Percentiles rank a stretch among this genome's conserved stretches.
Evolutionary conservation across 805 yeast species (phyloP).

Genomic region (Candida orba): DNA sequence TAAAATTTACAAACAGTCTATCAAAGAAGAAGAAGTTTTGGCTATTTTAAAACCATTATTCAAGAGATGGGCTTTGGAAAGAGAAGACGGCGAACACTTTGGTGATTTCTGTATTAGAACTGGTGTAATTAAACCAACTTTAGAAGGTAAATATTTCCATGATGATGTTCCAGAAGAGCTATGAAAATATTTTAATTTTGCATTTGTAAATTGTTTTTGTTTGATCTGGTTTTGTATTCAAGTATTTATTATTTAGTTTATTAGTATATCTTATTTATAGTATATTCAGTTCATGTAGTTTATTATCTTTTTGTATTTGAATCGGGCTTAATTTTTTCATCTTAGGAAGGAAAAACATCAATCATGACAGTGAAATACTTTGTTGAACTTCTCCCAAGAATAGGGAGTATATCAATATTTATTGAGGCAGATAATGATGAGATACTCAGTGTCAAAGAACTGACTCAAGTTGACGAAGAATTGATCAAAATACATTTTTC

Average conservation of each 20-base stretch:
- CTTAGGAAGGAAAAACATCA: not conserved
- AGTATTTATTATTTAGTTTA: not conserved
- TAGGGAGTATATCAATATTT: constrained; percentile 10
- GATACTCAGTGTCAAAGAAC: not conserved
- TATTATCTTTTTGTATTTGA: not conserved
- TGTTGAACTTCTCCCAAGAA: constrained; percentile 14
- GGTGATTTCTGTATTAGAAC: constrained; percentile 88
- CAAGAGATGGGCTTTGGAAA: constrained; percentile 90
- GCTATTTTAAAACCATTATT: constrained; percentile 74
- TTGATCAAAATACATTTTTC: not conserved
- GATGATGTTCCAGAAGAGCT: constrained; percentile 71
- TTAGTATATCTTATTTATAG: constrained; percentile 1
- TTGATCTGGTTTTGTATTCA: not conserved
- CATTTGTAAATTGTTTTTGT: not conserved
- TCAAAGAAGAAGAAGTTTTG: constrained; percentile 85
- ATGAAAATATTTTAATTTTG: not conserved
- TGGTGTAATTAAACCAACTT: constrained; percentile 83
- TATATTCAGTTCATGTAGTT: not conserved
- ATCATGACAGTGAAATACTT: not conserved
- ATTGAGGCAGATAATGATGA: constrained; percentile 3
- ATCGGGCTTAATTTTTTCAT: not conserved
- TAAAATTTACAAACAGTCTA: constrained; percentile 80
- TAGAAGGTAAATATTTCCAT: constrained; percentile 91
- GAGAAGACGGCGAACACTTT: constrained; percentile 87
- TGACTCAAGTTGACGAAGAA: constrained; percentile 2